Conservation (phyloP, 306 rosid genomes). For the Trifolium fragiferum region DNA sequence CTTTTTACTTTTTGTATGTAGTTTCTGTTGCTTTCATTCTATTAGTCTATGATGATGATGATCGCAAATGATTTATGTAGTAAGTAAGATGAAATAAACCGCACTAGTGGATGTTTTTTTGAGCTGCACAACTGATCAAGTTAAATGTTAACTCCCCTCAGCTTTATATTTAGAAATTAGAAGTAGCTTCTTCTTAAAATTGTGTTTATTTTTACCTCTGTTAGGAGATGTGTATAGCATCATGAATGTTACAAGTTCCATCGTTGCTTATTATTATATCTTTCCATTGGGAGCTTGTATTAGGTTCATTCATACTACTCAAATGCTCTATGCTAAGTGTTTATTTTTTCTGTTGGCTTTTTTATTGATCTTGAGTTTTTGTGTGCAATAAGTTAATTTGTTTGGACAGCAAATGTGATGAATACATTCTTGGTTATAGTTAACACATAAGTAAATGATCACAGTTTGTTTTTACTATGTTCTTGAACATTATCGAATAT, state of each 20-base stretch:
- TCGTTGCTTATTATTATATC: conserved; percentile 14
- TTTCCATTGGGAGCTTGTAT: conserved; percentile 11
- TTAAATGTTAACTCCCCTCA: too few species aligned
- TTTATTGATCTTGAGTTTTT: conserved; percentile 3
- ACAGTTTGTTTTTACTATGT: neutral
- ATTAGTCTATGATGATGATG: neutral
- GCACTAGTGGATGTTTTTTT: conserved; percentile 5
- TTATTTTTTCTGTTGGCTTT: conserved; percentile 16
- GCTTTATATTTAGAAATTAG: conserved; percentile 6
- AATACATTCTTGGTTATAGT: neutral
- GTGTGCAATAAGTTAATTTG: conserved; percentile 27
- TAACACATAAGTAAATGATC: neutral
- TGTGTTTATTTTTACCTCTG: neutral
- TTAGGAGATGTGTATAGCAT: neutral
- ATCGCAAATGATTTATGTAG: conserved; percentile 12
- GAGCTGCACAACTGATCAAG: conserved; percentile 4
- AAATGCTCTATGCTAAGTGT: neutral
- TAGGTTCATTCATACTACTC: too few species aligned
- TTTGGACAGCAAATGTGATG: neutral
- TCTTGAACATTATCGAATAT: neutral
- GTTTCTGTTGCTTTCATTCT: conserved; percentile 1
- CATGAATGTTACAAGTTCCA: conserved; percentile 1
- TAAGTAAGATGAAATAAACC: conserved; percentile 11
- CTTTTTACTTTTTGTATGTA: neutral
- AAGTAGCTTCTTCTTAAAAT: neutral